Evolutionary conservation across 2,329 filamentous ascomycete species (phyloP).

Genomic region (Penicillium sp.): DNA sequence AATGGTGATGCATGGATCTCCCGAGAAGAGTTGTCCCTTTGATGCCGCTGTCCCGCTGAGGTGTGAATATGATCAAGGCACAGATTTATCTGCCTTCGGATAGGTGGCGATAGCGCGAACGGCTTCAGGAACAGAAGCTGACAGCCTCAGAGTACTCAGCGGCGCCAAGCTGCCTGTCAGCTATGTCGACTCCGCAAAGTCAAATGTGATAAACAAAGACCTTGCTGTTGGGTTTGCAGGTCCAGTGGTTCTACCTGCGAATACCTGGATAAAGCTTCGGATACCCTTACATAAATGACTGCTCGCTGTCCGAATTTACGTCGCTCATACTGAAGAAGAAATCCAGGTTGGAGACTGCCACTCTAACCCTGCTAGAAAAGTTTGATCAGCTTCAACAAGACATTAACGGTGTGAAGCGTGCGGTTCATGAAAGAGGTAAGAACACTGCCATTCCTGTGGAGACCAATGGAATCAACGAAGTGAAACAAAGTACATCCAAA

Average conservation of each 20-base stretch:
- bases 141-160: neutral
- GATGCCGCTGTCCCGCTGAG: too few species aligned
- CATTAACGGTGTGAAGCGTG: neutral
- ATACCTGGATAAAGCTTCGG: constrained; percentile 15
- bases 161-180: constrained; percentile 22
- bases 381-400: constrained; percentile 2
- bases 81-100: too few species aligned
- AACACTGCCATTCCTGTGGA: neutral
- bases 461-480: neutral
- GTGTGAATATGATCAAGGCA: too few species aligned
- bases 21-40: too few species aligned
- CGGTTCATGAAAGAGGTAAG: neutral
- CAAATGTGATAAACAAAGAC: constrained; percentile 26
- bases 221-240: constrained; percentile 21
- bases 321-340: neutral
- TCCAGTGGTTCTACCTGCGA: constrained; percentile 18
- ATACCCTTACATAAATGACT: neutral
- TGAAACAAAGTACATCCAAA: too few species aligned
- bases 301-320: too few species aligned
- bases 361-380: constrained; percentile 5
- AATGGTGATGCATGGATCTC: too few species aligned
- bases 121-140: neutral
- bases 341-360: neutral
- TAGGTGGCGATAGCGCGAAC: too few species aligned
- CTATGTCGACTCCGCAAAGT: constrained; percentile 28